Percentiles rank a stretch among this genome's conserved stretches.
Conservation (phyloP, 306 rosid genomes). For the Prunus padus region DNA sequence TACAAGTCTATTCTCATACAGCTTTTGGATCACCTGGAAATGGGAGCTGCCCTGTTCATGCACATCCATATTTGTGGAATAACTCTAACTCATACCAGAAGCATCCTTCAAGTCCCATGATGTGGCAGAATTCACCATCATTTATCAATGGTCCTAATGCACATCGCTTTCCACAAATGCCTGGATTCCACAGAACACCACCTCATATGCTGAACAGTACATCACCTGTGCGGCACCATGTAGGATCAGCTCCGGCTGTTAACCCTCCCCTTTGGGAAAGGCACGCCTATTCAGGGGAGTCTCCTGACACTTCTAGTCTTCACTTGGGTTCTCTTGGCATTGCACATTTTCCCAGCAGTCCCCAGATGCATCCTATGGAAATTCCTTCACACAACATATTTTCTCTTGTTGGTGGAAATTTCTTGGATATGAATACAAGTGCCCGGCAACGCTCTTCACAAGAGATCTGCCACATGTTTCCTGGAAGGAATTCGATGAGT, state of each 20-base stretch:
- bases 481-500: slow-evolving; percentile 60
- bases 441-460: slow-evolving; percentile 58
- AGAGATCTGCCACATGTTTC: slow-evolving; percentile 56
- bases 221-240: slow-evolving; percentile 59
- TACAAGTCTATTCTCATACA: slow-evolving; percentile 25
- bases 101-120: slow-evolving; percentile 51
- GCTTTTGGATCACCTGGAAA: slow-evolving; percentile 53
- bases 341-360: slow-evolving; percentile 58
- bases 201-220: slow-evolving; percentile 53
- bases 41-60: slow-evolving; percentile 53
- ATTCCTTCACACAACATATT: slow-evolving; percentile 51
- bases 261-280: slow-evolving; percentile 78
- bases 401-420: slow-evolving; percentile 64
- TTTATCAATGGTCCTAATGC: slow-evolving; percentile 53
- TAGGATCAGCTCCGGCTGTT: slow-evolving; percentile 81
- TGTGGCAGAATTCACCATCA: slow-evolving; percentile 69
- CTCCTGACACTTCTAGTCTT: slow-evolving; percentile 67
- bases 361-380: slow-evolving; percentile 61
- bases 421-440: slow-evolving; percentile 52
- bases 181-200: slow-evolving; percentile 58
- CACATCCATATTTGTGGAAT: slow-evolving; percentile 61
- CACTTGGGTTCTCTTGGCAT: slow-evolving; percentile 69
- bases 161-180: slow-evolving; percentile 55
- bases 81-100: slow-evolving; percentile 64
- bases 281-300: slow-evolving; percentile 59